Conservation (phyloP, 176 grass and related monocot genomes). For the Oryza glumipatula region DNA sequence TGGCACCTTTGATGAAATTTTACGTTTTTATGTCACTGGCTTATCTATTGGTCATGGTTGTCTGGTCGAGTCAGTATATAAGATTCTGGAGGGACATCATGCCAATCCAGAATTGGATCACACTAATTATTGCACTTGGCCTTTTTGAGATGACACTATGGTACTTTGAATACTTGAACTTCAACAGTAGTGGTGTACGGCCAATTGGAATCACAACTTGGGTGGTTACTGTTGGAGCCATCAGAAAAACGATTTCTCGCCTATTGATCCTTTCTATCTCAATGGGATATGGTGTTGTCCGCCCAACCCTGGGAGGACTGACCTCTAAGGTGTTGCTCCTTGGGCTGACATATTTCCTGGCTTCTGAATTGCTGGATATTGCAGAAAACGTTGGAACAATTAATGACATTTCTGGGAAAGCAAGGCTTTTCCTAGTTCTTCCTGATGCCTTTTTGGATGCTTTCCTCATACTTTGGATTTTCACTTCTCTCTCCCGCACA, state of each 20-base stretch:
- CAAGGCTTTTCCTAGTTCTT: conserved; percentile 89
- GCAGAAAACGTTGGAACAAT: conserved; percentile 98
- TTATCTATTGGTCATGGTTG: conserved; percentile 70
- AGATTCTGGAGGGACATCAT: conserved; percentile 96
- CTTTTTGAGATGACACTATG: conserved; percentile 98
- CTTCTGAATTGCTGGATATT: conserved; percentile 81
- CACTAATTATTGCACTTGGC: conserved; percentile 88
- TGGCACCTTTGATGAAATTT: conserved; percentile 93
- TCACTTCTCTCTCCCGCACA: conserved; percentile 94
- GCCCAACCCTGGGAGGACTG: conserved; percentile 93
- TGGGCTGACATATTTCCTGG: conserved; percentile 96
- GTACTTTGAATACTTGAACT: conserved; percentile 98
- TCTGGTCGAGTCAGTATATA: conserved; percentile 92
- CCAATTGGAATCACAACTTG: conserved; percentile 96
- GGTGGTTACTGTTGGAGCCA: conserved; percentile 94
- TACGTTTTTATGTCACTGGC: conserved; percentile 89
- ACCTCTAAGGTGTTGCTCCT: conserved; percentile 96
- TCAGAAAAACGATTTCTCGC: conserved; percentile 92
- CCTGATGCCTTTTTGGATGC: conserved; percentile 96
- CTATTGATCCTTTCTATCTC: conserved; percentile 94
- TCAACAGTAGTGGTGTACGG: conserved; percentile 81
- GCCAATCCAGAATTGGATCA: conserved; percentile 97
- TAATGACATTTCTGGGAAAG: conserved; percentile 97
- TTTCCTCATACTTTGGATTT: conserved; percentile 99
- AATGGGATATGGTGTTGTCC: conserved; percentile 97